phyloP scores from a whole-genome alignment of 2,329 filamentous ascomycete genomes.

The Microascus cirrosus region DNA sequence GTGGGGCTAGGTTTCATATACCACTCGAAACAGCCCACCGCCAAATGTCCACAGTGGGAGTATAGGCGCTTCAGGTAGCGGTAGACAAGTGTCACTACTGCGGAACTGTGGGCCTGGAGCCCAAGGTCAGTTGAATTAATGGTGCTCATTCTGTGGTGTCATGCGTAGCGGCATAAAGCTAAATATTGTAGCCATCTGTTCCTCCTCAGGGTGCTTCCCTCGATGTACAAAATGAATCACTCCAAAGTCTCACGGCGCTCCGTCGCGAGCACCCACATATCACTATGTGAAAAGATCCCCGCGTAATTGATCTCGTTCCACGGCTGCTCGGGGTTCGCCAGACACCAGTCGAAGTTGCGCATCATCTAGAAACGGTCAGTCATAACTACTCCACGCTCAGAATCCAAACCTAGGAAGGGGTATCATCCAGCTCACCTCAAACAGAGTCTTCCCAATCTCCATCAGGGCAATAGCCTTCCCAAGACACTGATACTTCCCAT shows the following conservation, averaged over 20 bases:
- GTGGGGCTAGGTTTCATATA: slow-evolving; percentile 5
- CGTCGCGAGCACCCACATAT: slow-evolving; percentile 9
- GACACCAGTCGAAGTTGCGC: slow-evolving; percentile 10
- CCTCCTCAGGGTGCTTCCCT: too few species aligned
- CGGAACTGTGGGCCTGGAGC: too few species aligned
- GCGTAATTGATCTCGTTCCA: slow-evolving; percentile 9
- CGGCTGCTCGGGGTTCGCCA: slow-evolving; percentile 8
- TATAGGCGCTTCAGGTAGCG: slow-evolving; percentile 3
- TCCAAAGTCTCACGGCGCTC: background rate
- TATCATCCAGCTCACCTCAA: slow-evolving; percentile 21
- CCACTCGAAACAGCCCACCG: background rate
- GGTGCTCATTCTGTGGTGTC: too few species aligned
- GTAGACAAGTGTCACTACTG: background rate
- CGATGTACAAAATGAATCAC: background rate
- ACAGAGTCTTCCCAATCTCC: slow-evolving; percentile 25
- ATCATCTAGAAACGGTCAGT: background rate
- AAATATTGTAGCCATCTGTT: too few species aligned
- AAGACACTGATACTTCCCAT: slow-evolving; percentile 25
- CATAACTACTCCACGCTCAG: background rate
- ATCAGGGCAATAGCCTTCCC: slow-evolving; percentile 24
- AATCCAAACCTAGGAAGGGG: too few species aligned
- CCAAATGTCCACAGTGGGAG: background rate
- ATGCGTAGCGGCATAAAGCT: too few species aligned
- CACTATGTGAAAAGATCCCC: slow-evolving; percentile 6
- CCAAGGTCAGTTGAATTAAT: too few species aligned